These are phyloP conservation scores for Flammula alnicola DNA, from an alignment of 1,284 basidiomycete species.

Conservation along the genomic window DNA sequence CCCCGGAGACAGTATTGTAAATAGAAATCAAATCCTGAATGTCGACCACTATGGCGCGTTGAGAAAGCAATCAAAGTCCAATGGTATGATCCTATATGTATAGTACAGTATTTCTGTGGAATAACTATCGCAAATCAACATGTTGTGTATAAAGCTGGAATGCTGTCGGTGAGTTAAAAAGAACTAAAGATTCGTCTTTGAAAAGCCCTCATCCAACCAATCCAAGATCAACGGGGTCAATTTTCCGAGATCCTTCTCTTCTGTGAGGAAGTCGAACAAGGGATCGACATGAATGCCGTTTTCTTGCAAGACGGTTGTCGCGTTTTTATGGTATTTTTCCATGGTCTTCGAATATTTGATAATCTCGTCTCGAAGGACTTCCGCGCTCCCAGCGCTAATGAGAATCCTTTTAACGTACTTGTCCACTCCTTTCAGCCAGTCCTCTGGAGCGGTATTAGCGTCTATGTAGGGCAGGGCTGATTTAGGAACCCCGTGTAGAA, in stretches of 20 bases:
- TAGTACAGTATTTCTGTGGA: too few species aligned
- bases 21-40: too few species aligned
- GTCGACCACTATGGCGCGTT: too few species aligned
- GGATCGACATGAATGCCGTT: slow-evolving; percentile 39
- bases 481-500: slow-evolving; percentile 31
- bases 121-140: too few species aligned
- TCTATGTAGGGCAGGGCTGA: slow-evolving; percentile 36
- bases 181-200: not conserved
- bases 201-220: slow-evolving; percentile 24
- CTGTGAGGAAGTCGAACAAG: slow-evolving; percentile 29
- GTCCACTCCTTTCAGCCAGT: slow-evolving; percentile 39
- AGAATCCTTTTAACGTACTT: slow-evolving; percentile 36
- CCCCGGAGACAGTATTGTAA: too few species aligned
- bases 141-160: too few species aligned
- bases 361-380: slow-evolving; percentile 42
- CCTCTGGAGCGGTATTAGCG: slow-evolving; percentile 33
- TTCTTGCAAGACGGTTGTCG: slow-evolving; percentile 35
- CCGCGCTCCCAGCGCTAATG: slow-evolving; percentile 40
- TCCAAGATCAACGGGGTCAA: slow-evolving; percentile 26
- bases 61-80: too few species aligned
- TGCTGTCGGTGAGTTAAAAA: too few species aligned
- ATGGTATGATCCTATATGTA: too few species aligned
- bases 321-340: slow-evolving; percentile 28
- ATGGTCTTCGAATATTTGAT: slow-evolving; percentile 32
- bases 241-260: slow-evolving; percentile 23